Base-by-base conservation (phyloP, 495 filamentous ascomycete genomes). In the Cladorrhinum samala region DNA sequence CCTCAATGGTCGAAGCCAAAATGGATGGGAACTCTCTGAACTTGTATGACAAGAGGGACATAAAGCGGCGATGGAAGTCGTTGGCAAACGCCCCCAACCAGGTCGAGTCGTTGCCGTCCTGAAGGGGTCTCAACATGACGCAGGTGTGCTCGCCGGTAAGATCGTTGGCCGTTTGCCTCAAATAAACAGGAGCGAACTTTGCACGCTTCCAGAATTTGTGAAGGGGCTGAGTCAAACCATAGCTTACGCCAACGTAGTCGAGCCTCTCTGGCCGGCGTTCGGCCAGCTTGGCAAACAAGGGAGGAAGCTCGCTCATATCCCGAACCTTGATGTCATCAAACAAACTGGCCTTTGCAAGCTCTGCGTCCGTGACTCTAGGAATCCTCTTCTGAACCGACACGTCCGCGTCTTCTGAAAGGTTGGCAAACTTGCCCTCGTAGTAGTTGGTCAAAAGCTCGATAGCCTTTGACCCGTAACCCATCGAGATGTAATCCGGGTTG, bases 121-220 rank as follows among this genome's bases (percentile, higher is more conserved):
- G 78, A 0, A 91, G 73, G 4, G 87, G 84, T 48, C 88, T 83
- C 27, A 99, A 79, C 94, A 99, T 99, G 30, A 99, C 91, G 66
- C 91, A 96, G 0, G 92, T 91, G 61, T 99, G 92, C 72, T 99
- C 94, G 55, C 94, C 94, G 0, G 93, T 99, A 21, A 99, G 78
- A 43, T 96, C 89, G 63, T 96, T 97, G 5, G 94, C 75, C 2
- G 94, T 99, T 77, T 99, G 94, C 43, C 94, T 84, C 68, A 98
- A 77, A 64, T 98, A 98, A 0, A 98, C 89, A 0, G 93, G 94
- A 23, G 79, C 77, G 64, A 97, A 98, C n/a, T 76, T 76, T 14
- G 83, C 78, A 25, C 82, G 81, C 66, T 95, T 95, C 94, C 94
- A 99, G 77, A 99, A 97, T 62, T 88, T 95, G 72, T 96, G 94